phyloP scores from a whole-genome alignment of 2,329 filamentous ascomycete genomes.

The Massarina eburnea region DNA sequence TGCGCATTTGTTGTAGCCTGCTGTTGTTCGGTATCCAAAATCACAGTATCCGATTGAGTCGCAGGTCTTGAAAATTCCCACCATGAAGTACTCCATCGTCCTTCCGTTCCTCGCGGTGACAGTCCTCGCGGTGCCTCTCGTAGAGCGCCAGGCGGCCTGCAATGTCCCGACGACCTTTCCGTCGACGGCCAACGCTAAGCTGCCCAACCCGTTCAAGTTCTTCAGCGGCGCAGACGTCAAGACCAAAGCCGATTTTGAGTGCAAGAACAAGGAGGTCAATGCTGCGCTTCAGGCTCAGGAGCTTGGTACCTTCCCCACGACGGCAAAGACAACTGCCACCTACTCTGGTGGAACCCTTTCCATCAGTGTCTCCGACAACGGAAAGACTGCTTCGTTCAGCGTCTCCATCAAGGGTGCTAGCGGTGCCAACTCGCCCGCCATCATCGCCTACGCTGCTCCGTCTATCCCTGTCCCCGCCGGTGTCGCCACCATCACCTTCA shows the following conservation, averaged over 20 bases:
- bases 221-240: constrained; percentile 38
- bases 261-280: constrained; percentile 41
- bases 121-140: constrained; percentile 31
- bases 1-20: constrained; percentile 2
- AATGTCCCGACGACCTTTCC: constrained; percentile 34
- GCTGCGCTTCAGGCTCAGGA: constrained; percentile 41
- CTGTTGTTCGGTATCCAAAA: constrained; percentile 10
- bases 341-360: constrained; percentile 35
- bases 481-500: constrained; percentile 61
- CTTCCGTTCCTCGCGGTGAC: constrained; percentile 33
- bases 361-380: constrained; percentile 37
- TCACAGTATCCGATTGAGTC: background rate
- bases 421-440: constrained; percentile 55
- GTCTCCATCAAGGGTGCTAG: constrained; percentile 42
- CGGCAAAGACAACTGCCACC: constrained; percentile 35
- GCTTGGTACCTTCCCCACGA: constrained; percentile 41
- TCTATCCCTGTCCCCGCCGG: constrained; percentile 58
- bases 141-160: constrained; percentile 35
- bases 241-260: constrained; percentile 38
- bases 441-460: constrained; percentile 59
- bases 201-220: constrained; percentile 44
- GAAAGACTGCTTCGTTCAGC: constrained; percentile 41
- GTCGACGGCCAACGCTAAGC: constrained; percentile 31
- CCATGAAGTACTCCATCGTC: constrained; percentile 36
- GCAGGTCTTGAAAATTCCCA: constrained; percentile 10